Base-by-base conservation (phyloP, 2,329 filamentous ascomycete species). In the Aspergillus oerlinghausenensis region DNA sequence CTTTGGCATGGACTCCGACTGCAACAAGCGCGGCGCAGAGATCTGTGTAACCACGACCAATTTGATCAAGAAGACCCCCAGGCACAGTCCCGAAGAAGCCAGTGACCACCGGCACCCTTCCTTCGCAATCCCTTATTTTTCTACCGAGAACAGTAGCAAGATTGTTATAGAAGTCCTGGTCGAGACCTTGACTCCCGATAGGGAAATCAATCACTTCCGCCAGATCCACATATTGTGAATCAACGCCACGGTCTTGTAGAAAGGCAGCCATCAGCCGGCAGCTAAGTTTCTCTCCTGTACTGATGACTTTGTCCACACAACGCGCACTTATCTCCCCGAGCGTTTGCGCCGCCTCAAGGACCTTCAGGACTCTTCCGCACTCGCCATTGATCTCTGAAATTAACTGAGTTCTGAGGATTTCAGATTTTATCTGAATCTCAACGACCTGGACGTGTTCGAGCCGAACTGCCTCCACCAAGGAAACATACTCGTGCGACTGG, bases 71-170 rank as follows among this genome's bases (percentile, higher is more conserved):
- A 56, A 99, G 82, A 59, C 92, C 93, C 14, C 92, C 92, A 0
- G 93, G 93, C 2, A 97, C 90, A 56, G 88, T 89, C 57, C 94
- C 94, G 72, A 99, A 99, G 79, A 94, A 99, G 17, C 94, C 94
- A 11, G 94, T 97, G 51, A 93, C 80, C 3, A 94, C 88, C 1
- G 90, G 89, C 1, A 93, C 86, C 58, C 84, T 83, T 63, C 84
- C 80, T 38, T 80, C 82, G 67, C 88, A 92, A 2, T 82, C 82
- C 47, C 77, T 68, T 54, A 94, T 80, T 70, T 87, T 87, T 64
- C 84, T 82, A 29, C 79, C 80, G 50, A 94, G 83, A 9, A 80
- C 78, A 17, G 75, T 76, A 1, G 86, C 80, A 26, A 90, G 82
- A 28, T 82, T 79, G 60, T 83, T 82, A 76, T 92, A 94, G 67